A percentile compares a stretch with the other conserved stretches of the same genome.
Conservation (phyloP, 192 early-diverging fungal genomes). For the Rhizophagus clarus region DNA sequence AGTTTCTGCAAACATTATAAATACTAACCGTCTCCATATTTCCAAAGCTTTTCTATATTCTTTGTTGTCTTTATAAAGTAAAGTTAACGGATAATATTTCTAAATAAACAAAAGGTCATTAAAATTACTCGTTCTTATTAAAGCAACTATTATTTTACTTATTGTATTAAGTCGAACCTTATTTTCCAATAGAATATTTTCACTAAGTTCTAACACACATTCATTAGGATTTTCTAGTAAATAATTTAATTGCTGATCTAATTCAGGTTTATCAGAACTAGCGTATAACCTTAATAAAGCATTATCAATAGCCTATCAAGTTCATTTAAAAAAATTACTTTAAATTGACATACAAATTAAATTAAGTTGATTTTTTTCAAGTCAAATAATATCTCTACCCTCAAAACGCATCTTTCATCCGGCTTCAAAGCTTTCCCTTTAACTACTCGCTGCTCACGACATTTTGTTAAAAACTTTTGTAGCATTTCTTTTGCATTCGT, state of each 20-base stretch:
- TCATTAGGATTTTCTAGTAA: conserved; percentile 51
- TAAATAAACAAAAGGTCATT: conserved; percentile 21
- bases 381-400: not conserved
- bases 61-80: conserved; percentile 60
- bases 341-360: not conserved
- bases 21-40: conserved; percentile 63
- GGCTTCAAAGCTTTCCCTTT: conserved; percentile 8
- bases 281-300: conserved; percentile 40
- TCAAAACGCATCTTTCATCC: conserved; percentile 14
- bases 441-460: conserved; percentile 31
- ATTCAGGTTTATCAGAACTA: conserved; percentile 17
- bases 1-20: not conserved
- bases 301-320: conserved; percentile 40
- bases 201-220: conserved; percentile 48
- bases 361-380: not conserved
- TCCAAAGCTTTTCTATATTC: conserved; percentile 54
- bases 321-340: not conserved
- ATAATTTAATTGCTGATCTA: conserved; percentile 23
- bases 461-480: conserved; percentile 52
- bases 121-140: not conserved
- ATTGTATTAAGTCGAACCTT: conserved; percentile 39
- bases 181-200: conserved; percentile 46
- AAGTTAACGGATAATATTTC: conserved; percentile 62
- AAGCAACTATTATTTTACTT: not conserved
- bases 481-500: conserved; percentile 62